Conservation (phyloP, 371 early-diverging fungal species). For the Mucor racemosus region DNA sequence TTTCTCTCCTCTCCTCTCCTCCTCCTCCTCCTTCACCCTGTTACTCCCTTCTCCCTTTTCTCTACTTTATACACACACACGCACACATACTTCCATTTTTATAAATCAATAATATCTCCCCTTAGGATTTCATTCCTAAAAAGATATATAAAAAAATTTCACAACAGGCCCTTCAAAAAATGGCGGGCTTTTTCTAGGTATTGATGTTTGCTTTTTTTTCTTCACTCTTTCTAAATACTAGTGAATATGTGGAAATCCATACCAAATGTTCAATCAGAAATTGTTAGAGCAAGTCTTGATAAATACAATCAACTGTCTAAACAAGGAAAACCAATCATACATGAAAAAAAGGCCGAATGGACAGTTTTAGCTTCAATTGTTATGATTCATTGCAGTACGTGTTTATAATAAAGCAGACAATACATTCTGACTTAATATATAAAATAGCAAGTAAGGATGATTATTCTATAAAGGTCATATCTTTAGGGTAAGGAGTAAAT, state of each 20-base stretch:
- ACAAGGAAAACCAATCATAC: conserved; percentile 70
- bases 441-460: conserved; percentile 27
- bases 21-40: too few relatives aligned
- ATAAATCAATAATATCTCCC: not conserved
- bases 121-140: not conserved
- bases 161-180: not conserved
- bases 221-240: not conserved
- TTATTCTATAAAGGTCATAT: conserved; percentile 58
- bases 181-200: conserved; percentile 11
- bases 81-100: not conserved
- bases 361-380: conserved; percentile 85
- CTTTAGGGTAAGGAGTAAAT: conserved; percentile 62
- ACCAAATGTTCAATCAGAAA: conserved; percentile 33
- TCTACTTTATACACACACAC: not conserved
- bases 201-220: conserved; percentile 2
- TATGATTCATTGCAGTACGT: conserved; percentile 27
- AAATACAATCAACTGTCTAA: conserved; percentile 61
- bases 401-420: not conserved
- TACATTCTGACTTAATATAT: conserved; percentile 6
- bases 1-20: not conserved
- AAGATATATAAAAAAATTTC: not conserved
- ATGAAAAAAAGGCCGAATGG: conserved; percentile 72
- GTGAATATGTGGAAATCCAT: conserved; percentile 27
- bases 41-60: too few relatives aligned
- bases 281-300: conserved; percentile 35